These are phyloP conservation scores for Agrocybe pediades DNA, from an alignment of 768 basidiomycete species.

Conservation along the genomic window DNA sequence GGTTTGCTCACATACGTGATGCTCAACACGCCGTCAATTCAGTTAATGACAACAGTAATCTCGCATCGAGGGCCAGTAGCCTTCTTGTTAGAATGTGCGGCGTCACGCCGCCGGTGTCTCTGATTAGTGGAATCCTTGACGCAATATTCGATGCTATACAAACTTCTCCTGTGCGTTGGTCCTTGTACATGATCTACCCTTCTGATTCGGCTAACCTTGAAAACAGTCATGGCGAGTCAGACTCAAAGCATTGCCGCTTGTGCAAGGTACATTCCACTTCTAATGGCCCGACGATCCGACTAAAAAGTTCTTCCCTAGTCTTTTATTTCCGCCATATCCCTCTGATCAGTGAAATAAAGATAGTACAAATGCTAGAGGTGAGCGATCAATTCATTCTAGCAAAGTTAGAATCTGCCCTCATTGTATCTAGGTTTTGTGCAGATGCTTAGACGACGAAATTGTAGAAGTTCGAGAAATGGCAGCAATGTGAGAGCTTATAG, in stretches of 20 bases:
- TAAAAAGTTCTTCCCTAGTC: constrained; percentile 39
- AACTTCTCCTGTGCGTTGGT: constrained; percentile 61
- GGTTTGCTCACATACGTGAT: background rate
- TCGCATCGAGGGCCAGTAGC: constrained; percentile 61
- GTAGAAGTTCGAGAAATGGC: constrained; percentile 92
- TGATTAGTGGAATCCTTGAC: constrained; percentile 70
- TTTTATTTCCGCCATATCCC: constrained; percentile 90
- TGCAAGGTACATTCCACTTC: constrained; percentile 56
- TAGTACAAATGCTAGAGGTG: constrained; percentile 82
- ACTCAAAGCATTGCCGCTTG: constrained; percentile 80
- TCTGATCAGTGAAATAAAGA: constrained; percentile 73
- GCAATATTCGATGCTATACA: constrained; percentile 78
- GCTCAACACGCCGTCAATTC: constrained; percentile 3
- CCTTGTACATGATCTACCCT: background rate
- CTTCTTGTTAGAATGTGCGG: constrained; percentile 86
- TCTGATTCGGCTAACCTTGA: constrained; percentile 7
- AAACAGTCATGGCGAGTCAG: constrained; percentile 84
- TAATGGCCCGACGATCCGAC: background rate
- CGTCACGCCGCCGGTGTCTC: constrained; percentile 71
- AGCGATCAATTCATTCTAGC: background rate
- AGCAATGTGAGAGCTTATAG: constrained; percentile 52
- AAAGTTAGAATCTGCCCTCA: background rate
- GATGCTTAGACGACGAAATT: constrained; percentile 83
- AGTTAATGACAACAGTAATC: constrained; percentile 79
- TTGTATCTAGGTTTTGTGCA: constrained; percentile 64